Conservation (phyloP, 768 basidiomycete genomes). For the Suillus variegatus region DNA sequence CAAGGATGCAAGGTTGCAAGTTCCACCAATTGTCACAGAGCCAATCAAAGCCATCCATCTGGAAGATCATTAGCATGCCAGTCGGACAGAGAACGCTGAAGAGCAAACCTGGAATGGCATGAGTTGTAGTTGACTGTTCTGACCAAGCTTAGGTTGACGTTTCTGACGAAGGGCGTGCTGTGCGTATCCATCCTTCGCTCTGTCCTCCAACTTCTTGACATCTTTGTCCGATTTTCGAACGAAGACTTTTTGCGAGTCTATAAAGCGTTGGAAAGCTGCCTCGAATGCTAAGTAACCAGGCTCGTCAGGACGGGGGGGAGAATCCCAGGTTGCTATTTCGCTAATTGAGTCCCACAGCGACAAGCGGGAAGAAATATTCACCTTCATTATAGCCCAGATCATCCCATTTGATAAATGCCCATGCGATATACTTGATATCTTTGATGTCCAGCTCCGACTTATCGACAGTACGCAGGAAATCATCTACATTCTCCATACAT, state of each 20-base stretch:
- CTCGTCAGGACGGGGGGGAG: slow-evolving; percentile 68
- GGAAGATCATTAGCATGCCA: slow-evolving; percentile 14
- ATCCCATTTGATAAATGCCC: slow-evolving; percentile 92
- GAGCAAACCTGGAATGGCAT: slow-evolving; percentile 83
- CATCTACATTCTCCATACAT: slow-evolving; percentile 58
- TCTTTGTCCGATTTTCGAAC: slow-evolving; percentile 51
- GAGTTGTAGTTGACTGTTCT: slow-evolving; percentile 59
- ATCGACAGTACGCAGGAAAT: slow-evolving; percentile 44
- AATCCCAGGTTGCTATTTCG: slow-evolving; percentile 84
- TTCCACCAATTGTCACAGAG: slow-evolving; percentile 88
- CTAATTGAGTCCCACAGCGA: slow-evolving; percentile 6
- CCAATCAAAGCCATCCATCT: slow-evolving; percentile 86
- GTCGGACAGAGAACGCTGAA: background rate
- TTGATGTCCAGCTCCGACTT: slow-evolving; percentile 43
- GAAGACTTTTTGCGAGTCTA: slow-evolving; percentile 59
- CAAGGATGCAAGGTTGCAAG: slow-evolving; percentile 82
- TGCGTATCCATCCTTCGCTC: slow-evolving; percentile 58
- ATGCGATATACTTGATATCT: slow-evolving; percentile 64
- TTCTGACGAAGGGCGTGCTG: slow-evolving; percentile 44
- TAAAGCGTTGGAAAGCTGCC: slow-evolving; percentile 64
- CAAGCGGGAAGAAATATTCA: slow-evolving; percentile 26
- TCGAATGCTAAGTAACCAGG: slow-evolving; percentile 63
- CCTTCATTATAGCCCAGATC: slow-evolving; percentile 94
- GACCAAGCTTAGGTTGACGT: slow-evolving; percentile 66
- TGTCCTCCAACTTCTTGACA: slow-evolving; percentile 47